Percentiles rank a stretch among this genome's conserved stretches.
phyloP scores from a whole-genome alignment of 1,139 yeast species.

The Hanseniaspora uvarum region DNA sequence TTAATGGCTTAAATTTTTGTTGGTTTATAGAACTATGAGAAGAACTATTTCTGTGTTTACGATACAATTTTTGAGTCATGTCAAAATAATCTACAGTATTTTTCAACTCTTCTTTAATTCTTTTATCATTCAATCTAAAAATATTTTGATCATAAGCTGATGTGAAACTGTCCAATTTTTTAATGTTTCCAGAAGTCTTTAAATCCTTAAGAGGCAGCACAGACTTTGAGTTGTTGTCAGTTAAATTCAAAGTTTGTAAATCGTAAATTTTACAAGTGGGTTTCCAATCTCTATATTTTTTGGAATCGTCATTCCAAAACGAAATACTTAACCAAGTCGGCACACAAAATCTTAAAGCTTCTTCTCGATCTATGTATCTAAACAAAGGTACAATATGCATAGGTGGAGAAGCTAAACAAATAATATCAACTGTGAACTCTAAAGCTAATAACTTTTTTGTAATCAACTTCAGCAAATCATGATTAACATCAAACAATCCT shows the following conservation, averaged over 20 bases:
- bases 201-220: slow-evolving; percentile 25
- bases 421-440: slow-evolving; percentile 79
- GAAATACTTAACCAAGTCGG: slow-evolving; percentile 95
- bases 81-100: slow-evolving; percentile 15
- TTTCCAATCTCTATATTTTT: slow-evolving; percentile 51
- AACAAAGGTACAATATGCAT: slow-evolving; percentile 84
- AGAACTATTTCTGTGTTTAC: slow-evolving; percentile 6
- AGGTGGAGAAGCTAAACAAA: slow-evolving; percentile 85
- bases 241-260: slow-evolving; percentile 94
- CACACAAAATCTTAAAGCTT: slow-evolving; percentile 59
- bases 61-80: slow-evolving; percentile 8
- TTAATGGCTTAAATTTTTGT: background rate
- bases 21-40: background rate
- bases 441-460: slow-evolving; percentile 64
- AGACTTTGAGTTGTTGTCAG: slow-evolving; percentile 64
- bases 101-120: slow-evolving; percentile 17
- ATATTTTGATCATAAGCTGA: slow-evolving; percentile 49
- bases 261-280: slow-evolving; percentile 92
- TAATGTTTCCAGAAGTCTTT: slow-evolving; percentile 20
- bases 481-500: slow-evolving; percentile 86
- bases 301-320: slow-evolving; percentile 60
- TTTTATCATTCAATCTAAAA: slow-evolving; percentile 30
- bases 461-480: slow-evolving; percentile 61
- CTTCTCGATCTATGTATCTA: slow-evolving; percentile 50
- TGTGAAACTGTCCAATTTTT: slow-evolving; percentile 44